phyloP scores from a whole-genome alignment of 768 basidiomycete species.

The Pleurotus giganteus region DNA sequence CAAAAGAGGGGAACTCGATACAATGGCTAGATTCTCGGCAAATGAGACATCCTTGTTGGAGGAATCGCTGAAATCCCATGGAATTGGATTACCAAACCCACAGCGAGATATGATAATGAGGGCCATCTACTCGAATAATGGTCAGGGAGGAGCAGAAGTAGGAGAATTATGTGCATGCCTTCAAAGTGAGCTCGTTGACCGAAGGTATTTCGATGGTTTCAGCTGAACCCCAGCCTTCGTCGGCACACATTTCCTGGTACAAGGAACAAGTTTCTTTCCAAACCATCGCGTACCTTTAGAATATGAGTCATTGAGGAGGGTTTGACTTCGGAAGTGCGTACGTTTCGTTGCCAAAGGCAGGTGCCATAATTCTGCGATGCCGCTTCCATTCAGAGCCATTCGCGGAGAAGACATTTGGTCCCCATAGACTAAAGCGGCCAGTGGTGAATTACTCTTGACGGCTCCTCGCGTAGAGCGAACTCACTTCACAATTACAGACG shows the following conservation, averaged over 20 bases:
- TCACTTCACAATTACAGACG: conserved; percentile 29
- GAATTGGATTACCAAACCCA: conserved; percentile 43
- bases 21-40: conserved; percentile 33
- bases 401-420: conserved; percentile 24
- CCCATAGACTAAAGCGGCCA: conserved; percentile 20
- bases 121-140: conserved; percentile 30
- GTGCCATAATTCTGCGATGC: conserved; percentile 30
- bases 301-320: background rate
- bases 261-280: conserved; percentile 34
- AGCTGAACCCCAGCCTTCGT: conserved; percentile 31
- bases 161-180: conserved; percentile 20
- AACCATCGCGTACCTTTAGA: conserved; percentile 34
- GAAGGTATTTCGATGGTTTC: conserved; percentile 27
- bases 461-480: conserved; percentile 17
- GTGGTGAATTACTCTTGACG: background rate
- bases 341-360: conserved; percentile 27
- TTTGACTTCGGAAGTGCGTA: conserved; percentile 7
- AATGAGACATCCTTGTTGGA: conserved; percentile 35
- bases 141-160: background rate
- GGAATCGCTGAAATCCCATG: conserved; percentile 36
- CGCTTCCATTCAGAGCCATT: conserved; percentile 29
- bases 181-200: conserved; percentile 32
- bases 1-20: conserved; percentile 26
- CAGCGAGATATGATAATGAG: conserved; percentile 42
- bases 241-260: conserved; percentile 36